phyloP scores from a whole-genome alignment of 305 asterid genomes.

The Striga hermonthica region DNA sequence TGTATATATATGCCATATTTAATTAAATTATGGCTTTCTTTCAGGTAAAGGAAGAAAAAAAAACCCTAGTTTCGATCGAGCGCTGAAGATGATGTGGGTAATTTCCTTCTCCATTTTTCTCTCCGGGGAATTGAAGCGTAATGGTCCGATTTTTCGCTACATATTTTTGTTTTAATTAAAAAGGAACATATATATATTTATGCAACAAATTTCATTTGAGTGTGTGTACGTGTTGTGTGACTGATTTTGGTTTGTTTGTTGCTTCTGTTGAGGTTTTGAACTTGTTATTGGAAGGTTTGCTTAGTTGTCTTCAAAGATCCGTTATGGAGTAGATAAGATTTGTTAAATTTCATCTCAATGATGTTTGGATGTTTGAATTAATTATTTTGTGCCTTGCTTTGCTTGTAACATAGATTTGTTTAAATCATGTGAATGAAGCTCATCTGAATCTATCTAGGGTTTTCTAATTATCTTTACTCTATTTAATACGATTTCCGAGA shows the following conservation, averaged over 20 bases:
- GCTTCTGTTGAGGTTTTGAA: not conserved
- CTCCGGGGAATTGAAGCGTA: slow-evolving; percentile 62
- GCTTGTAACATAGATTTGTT: not conserved
- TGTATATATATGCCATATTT: not conserved
- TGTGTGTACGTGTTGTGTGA: not conserved
- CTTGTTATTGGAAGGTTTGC: slow-evolving; percentile 8
- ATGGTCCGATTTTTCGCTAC: slow-evolving; percentile 54
- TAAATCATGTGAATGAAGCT: not conserved
- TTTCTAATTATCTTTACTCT: slow-evolving; percentile 1
- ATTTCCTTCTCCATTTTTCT: slow-evolving; percentile 30
- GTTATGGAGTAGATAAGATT: not conserved
- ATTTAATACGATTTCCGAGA: too few relatives aligned
- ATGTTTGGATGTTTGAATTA: not conserved
- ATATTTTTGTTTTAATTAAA: not conserved
- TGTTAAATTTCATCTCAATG: not conserved
- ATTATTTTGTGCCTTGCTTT: not conserved
- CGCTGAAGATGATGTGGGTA: not conserved
- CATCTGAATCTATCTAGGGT: slow-evolving; percentile 30
- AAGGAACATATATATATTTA: slow-evolving; percentile 19
- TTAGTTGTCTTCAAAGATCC: not conserved
- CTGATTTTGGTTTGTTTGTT: not conserved
- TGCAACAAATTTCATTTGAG: not conserved
- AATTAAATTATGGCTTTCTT: slow-evolving; percentile 8
- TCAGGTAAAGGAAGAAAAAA: slow-evolving; percentile 20
- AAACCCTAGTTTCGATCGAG: slow-evolving; percentile 50